A percentile compares a stretch with the other conserved stretches of the same genome.
These are phyloP conservation scores for Vaccinium darrowii DNA, from an alignment of 148 eudicot species.

Conservation along the genomic window DNA sequence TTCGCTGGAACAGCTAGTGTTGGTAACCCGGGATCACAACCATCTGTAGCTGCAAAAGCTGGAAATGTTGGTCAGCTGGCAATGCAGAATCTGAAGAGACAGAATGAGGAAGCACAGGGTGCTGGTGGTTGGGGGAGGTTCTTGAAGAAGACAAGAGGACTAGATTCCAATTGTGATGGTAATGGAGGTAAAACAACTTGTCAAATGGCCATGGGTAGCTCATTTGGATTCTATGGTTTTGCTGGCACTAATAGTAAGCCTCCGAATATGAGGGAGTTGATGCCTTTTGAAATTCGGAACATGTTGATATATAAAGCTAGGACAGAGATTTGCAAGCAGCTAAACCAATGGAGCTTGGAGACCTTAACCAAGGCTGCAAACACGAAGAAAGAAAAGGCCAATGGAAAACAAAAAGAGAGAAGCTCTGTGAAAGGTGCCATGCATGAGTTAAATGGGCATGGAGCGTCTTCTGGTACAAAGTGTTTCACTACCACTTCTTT, in stretches of 20 bases:
- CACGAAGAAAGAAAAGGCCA: constrained; percentile 14
- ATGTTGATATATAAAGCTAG: constrained; percentile 50
- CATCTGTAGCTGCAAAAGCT: constrained; percentile 40
- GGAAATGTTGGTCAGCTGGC: constrained; percentile 33
- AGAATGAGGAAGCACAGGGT: constrained; percentile 35
- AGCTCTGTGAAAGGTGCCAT: constrained; percentile 9
- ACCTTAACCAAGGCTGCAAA: constrained; percentile 23
- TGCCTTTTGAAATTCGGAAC: constrained; percentile 33
- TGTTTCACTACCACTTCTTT: constrained; percentile 10
- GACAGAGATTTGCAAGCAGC: constrained; percentile 38
- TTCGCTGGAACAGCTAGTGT: constrained; percentile 10
- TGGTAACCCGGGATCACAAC: constrained; percentile 9
- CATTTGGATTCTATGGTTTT: constrained; percentile 19
- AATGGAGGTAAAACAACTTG: constrained; percentile 21
- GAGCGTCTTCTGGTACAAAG: constrained; percentile 19
- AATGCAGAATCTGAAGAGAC: constrained; percentile 50
- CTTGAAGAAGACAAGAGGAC: constrained; percentile 32
- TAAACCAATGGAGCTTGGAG: constrained; percentile 36
- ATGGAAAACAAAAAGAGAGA: constrained; percentile 27
- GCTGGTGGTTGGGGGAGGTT: constrained; percentile 22
- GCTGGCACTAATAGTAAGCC: constrained; percentile 22
- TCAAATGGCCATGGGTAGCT: constrained; percentile 20
- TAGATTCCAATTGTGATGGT: constrained; percentile 20
- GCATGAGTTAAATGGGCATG: constrained; percentile 24
- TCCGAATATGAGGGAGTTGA: constrained; percentile 41